These are phyloP conservation scores for Hirschioporus abietinus DNA, from an alignment of 768 basidiomycete genomes.

Conservation along the genomic window DNA sequence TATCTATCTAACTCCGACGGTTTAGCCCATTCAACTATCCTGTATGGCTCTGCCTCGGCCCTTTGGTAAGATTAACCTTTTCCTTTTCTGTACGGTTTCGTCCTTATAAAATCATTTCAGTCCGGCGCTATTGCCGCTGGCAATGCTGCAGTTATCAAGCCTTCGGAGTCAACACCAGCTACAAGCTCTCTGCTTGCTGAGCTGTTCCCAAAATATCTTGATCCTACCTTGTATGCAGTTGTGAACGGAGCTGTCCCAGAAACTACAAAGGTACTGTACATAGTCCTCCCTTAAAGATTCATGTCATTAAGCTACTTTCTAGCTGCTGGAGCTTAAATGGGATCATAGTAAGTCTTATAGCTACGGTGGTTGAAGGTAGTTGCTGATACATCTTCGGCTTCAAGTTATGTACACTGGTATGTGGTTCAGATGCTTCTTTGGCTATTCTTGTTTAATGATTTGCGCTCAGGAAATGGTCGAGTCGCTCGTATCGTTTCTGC, in stretches of 20 bases:
- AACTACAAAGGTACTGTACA: constrained; percentile 42
- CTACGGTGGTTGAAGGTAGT: background rate
- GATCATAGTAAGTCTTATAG: constrained; percentile 39
- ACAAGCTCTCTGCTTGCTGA: constrained; percentile 55
- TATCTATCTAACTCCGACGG: background rate
- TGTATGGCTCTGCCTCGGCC: constrained; percentile 49
- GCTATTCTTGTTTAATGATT: background rate
- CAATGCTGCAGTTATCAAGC: constrained; percentile 66
- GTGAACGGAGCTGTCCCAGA: constrained; percentile 66
- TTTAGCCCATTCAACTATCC: constrained; percentile 69
- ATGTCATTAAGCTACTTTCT: background rate
- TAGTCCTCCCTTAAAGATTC: background rate
- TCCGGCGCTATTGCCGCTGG: constrained; percentile 76
- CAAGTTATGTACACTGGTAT: constrained; percentile 59
- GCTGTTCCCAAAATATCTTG: constrained; percentile 72
- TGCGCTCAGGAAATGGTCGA: constrained; percentile 33
- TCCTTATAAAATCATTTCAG: constrained; percentile 7
- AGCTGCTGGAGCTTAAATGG: constrained; percentile 75
- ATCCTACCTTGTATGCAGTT: constrained; percentile 56
- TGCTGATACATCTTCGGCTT: constrained; percentile 14
- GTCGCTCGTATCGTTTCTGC: constrained; percentile 63
- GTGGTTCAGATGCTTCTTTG: background rate
- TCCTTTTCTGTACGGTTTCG: constrained; percentile 21
- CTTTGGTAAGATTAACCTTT: constrained; percentile 41
- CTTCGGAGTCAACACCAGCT: constrained; percentile 63